phyloP scores from a whole-genome alignment of 1,284 basidiomycete genomes.

The Agroathelia rolfsii region DNA sequence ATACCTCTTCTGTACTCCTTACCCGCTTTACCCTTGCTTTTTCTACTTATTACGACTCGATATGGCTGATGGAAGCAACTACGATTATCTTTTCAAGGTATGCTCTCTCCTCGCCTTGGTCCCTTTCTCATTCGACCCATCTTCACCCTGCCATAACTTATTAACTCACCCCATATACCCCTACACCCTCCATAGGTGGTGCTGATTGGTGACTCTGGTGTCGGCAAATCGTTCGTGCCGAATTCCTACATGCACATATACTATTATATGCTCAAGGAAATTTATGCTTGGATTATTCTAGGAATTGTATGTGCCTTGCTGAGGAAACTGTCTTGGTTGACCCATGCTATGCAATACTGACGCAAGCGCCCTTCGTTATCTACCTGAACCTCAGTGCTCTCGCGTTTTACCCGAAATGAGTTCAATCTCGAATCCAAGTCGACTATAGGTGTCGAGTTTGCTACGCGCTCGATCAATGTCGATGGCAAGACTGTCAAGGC shows the following conservation, averaged over 20 bases:
- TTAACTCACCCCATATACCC: slow-evolving; percentile 8
- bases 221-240: slow-evolving; percentile 86
- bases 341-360: background rate
- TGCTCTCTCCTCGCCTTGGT: slow-evolving; percentile 12
- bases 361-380: background rate
- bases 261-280: background rate
- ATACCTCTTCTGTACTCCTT: too few species aligned
- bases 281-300: slow-evolving; percentile 10
- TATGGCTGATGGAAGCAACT: slow-evolving; percentile 90
- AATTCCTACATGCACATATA: slow-evolving; percentile 2
- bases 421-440: slow-evolving; percentile 99
- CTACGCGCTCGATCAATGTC: slow-evolving; percentile 89
- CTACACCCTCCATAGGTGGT: slow-evolving; percentile 61
- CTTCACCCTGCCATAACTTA: slow-evolving; percentile 5
- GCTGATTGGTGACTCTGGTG: slow-evolving; percentile 97
- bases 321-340: too few species aligned
- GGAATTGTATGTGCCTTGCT: slow-evolving; percentile 23
- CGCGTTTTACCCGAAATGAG: slow-evolving; percentile 98
- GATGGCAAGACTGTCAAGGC: slow-evolving; percentile 98
- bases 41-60: too few species aligned
- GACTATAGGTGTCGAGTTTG: slow-evolving; percentile 99
- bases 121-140: slow-evolving; percentile 1
- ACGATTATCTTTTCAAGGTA: slow-evolving; percentile 95
- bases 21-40: too few species aligned
- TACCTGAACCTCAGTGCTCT: slow-evolving; percentile 46